These are phyloP conservation scores for Paraglomus occultum DNA, from an alignment of 192 early-diverging fungal genomes.

Conservation along the genomic window DNA sequence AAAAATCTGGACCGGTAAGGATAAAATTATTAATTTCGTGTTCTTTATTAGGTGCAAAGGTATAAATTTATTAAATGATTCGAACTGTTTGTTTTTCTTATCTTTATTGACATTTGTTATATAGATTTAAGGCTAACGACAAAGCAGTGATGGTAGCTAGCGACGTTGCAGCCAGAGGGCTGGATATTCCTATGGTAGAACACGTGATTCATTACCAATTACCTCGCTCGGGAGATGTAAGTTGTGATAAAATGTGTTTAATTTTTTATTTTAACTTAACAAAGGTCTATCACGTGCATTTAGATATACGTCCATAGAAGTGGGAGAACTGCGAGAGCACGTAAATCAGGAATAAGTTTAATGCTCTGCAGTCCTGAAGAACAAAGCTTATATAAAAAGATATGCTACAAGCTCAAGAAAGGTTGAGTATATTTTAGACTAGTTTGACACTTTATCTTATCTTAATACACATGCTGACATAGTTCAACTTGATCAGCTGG, in stretches of 20 bases:
- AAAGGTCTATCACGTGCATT: background rate
- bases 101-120: background rate
- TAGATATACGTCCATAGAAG: slow-evolving; percentile 91
- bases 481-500: slow-evolving; percentile 31
- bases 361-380: slow-evolving; percentile 87
- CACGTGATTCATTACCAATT: slow-evolving; percentile 96
- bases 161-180: slow-evolving; percentile 94
- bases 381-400: slow-evolving; percentile 72
- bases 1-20: slow-evolving; percentile 82
- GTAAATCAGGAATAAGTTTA: slow-evolving; percentile 76
- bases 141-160: slow-evolving; percentile 87
- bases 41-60: background rate
- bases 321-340: slow-evolving; percentile 92
- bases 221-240: slow-evolving; percentile 77
- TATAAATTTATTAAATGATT: background rate
- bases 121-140: slow-evolving; percentile 66
- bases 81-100: background rate
- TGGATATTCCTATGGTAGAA: slow-evolving; percentile 92
- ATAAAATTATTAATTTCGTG: background rate
- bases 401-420: slow-evolving; percentile 79
- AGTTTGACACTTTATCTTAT: too few species aligned
- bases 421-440: slow-evolving; percentile 41
- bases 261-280: too few species aligned
- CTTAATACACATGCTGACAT: background rate
- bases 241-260: background rate